Conservation (phyloP, 305 asterid genomes). For the Fraxinus baroniana region DNA sequence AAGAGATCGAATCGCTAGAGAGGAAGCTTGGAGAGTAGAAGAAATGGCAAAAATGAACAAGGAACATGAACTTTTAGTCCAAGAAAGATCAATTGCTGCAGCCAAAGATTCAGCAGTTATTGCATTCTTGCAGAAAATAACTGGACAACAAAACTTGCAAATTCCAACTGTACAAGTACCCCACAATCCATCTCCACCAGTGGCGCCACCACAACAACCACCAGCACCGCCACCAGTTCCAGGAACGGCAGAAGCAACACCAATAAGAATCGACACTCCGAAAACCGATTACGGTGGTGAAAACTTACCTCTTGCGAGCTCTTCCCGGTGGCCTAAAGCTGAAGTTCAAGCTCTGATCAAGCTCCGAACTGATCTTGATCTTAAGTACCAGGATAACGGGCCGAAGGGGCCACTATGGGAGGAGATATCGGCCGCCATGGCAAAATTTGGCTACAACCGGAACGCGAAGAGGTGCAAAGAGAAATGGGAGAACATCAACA, state of each 20-base stretch:
- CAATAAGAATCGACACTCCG: constrained; percentile 17
- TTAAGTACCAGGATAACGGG: constrained; percentile 52
- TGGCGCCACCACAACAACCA: constrained; percentile 5
- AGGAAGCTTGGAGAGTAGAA: constrained; percentile 65
- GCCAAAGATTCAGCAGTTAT: constrained; percentile 59
- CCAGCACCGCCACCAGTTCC: constrained; percentile 19
- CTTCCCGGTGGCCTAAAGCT: constrained; percentile 69
- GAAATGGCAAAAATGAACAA: constrained; percentile 59
- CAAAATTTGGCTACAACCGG: constrained; percentile 52
- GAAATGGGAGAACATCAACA: constrained; percentile 83
- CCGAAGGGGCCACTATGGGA: constrained; percentile 76
- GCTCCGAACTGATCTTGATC: constrained; percentile 45
- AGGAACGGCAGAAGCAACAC: constrained; percentile 9
- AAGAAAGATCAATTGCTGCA: constrained; percentile 76
- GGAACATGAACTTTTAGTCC: constrained; percentile 68
- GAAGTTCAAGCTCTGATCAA: constrained; percentile 57
- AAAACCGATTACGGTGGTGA: constrained; percentile 35
- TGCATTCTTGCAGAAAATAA: constrained; percentile 59
- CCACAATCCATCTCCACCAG: constrained; percentile 24
- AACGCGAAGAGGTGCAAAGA: constrained; percentile 69
- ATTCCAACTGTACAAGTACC: constrained; percentile 22
- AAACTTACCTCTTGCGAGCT: constrained; percentile 24
- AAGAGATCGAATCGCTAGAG: constrained; percentile 49
- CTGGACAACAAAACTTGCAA: constrained; percentile 46
- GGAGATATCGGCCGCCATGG: constrained; percentile 59